These are phyloP conservation scores for Syzygium jambos DNA, from an alignment of 345 rosid species.

Conservation along the genomic window DNA sequence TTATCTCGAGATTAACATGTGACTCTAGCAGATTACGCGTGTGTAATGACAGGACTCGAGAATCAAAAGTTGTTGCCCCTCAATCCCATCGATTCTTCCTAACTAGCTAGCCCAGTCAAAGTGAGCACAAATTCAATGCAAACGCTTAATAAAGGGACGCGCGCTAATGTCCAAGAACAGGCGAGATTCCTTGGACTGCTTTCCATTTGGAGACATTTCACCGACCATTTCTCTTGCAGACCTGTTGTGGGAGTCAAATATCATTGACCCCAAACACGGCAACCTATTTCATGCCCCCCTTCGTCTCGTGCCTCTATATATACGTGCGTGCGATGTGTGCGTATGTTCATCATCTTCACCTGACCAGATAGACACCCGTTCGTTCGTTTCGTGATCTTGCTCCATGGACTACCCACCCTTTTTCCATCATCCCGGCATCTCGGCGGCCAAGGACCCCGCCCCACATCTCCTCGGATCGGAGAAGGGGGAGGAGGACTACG, in stretches of 20 bases:
- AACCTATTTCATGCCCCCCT: background rate
- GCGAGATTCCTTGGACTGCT: slow-evolving; percentile 9
- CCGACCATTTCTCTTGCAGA: background rate
- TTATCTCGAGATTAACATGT: background rate
- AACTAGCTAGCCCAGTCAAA: background rate
- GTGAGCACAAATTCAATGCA: background rate
- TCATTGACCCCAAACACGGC: no score
- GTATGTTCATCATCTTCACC: background rate
- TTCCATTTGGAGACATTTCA: slow-evolving; percentile 16
- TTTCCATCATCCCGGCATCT: background rate
- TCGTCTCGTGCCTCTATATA: background rate
- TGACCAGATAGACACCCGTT: background rate
- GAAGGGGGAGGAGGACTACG: slow-evolving; percentile 7
- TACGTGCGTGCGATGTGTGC: background rate
- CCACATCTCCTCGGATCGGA: background rate
- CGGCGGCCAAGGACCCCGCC: background rate
- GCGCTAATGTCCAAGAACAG: slow-evolving; percentile 2
- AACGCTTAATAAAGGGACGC: background rate
- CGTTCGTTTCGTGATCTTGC: background rate
- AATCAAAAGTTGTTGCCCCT: background rate
- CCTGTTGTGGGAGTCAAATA: background rate
- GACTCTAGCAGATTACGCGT: background rate
- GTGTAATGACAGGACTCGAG: background rate
- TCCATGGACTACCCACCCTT: background rate
- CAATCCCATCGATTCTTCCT: background rate